These are phyloP conservation scores for Mortierella sp. DNA, from an alignment of 371 early-diverging fungal species.

Conservation along the genomic window DNA sequence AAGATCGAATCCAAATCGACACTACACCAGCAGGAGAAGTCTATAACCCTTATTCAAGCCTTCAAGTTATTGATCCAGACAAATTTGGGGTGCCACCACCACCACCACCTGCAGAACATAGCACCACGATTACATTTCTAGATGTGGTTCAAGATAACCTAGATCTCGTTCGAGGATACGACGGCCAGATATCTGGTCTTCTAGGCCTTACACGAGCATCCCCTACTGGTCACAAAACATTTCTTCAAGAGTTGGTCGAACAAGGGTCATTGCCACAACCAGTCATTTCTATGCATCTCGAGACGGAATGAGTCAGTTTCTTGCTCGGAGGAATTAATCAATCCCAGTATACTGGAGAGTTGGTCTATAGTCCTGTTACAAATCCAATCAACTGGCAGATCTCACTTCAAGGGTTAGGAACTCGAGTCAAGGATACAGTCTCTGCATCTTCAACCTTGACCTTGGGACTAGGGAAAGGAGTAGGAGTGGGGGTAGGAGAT, in stretches of 20 bases:
- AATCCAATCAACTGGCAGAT: slow-evolving; percentile 42
- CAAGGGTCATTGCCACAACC: slow-evolving; percentile 32
- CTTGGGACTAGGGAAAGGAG: neutral
- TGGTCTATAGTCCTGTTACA: slow-evolving; percentile 36
- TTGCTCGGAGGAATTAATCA: slow-evolving; percentile 35
- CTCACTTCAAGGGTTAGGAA: slow-evolving; percentile 29
- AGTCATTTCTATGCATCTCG: slow-evolving; percentile 29
- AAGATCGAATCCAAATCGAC: slow-evolving; percentile 34
- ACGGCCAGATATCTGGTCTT: slow-evolving; percentile 34
- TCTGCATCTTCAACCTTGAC: neutral
- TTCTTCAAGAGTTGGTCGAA: slow-evolving; percentile 30
- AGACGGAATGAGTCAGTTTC: slow-evolving; percentile 17
- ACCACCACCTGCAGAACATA: neutral
- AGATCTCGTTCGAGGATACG: slow-evolving; percentile 24
- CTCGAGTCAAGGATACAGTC: neutral
- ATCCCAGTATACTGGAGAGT: slow-evolving; percentile 11
- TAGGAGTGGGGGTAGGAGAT: neutral
- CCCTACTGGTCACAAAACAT: slow-evolving; percentile 36
- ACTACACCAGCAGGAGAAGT: neutral
- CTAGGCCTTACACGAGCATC: slow-evolving; percentile 32
- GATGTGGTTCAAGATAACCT: slow-evolving; percentile 36
- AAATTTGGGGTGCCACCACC: neutral
- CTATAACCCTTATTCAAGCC: neutral
- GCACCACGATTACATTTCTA: slow-evolving; percentile 22
- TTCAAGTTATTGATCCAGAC: neutral